A percentile compares a stretch with the other conserved stretches of the same genome.
These are phyloP conservation scores for Phytopythium montanum DNA, from an alignment of 352 stramenopile genomes.

Conservation along the genomic window DNA sequence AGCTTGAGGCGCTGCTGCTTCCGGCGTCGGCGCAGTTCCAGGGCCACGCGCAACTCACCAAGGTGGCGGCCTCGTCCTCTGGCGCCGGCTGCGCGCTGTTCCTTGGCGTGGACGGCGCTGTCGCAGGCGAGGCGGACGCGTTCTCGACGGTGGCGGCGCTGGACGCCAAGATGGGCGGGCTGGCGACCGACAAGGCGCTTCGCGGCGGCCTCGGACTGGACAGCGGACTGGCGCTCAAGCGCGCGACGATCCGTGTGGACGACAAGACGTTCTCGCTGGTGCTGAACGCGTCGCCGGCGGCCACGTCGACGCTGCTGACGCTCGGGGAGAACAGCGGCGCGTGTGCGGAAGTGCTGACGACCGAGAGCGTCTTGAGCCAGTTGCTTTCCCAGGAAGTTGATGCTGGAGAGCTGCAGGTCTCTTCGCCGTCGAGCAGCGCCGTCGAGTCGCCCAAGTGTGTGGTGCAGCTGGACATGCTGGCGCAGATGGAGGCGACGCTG, in stretches of 20 bases:
- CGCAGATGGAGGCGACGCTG: conserved; percentile 1
- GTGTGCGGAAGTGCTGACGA: conserved; percentile 22
- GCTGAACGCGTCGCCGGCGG: conserved; percentile 7
- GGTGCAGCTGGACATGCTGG: conserved; percentile 23
- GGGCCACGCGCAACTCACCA: conserved; percentile 36
- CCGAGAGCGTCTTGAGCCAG: neutral
- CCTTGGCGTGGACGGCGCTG: conserved; percentile 24
- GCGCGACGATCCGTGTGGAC: conserved; percentile 11
- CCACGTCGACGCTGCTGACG: conserved; percentile 20
- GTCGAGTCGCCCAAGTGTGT: conserved; percentile 11
- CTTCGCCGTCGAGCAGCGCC: conserved; percentile 3
- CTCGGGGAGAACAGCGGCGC: conserved; percentile 17
- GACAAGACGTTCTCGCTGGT: conserved; percentile 25
- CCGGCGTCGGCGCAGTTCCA: conserved; percentile 19
- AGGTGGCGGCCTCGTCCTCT: conserved; percentile 13
- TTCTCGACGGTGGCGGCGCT: conserved; percentile 22
- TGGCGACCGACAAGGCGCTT: conserved; percentile 17
- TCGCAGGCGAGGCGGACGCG: conserved; percentile 5
- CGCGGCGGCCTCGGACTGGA: neutral
- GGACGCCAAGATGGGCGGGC: conserved; percentile 19
- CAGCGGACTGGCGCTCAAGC: conserved; percentile 1
- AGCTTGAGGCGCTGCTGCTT: conserved; percentile 19
- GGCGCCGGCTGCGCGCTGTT: conserved; percentile 32
- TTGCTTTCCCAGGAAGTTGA: conserved; percentile 22
- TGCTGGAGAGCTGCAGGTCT: conserved; percentile 18